Conservation (phyloP, 1,139 yeast species). For the Magnusiomyces paraingens region DNA sequence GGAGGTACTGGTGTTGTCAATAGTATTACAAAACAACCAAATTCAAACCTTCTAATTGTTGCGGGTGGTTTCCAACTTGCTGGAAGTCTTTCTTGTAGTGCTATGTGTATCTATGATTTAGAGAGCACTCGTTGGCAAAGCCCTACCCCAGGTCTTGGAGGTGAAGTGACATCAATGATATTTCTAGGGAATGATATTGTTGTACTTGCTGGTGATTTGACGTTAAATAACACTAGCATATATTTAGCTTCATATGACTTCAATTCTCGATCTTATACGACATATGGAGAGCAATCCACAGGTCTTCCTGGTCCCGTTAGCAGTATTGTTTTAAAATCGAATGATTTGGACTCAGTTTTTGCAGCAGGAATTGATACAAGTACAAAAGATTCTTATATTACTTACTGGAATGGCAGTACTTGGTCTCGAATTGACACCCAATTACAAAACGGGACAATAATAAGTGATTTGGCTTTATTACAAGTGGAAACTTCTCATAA, state of each 20-base stretch:
- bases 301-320: constrained; percentile 40
- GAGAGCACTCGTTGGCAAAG: constrained; percentile 50
- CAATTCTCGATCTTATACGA: constrained; percentile 27
- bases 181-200: constrained; percentile 47
- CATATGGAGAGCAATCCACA: constrained; percentile 20
- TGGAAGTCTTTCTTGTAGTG: constrained; percentile 53
- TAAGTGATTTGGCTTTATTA: constrained; percentile 33
- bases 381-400: background rate
- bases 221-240: constrained; percentile 36
- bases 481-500: constrained; percentile 31
- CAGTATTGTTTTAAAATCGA: constrained; percentile 46
- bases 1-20: constrained; percentile 41
- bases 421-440: constrained; percentile 35
- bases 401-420: constrained; percentile 27
- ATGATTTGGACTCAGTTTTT: constrained; percentile 45
- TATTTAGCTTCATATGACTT: constrained; percentile 51
- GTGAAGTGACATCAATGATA: constrained; percentile 49
- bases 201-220: constrained; percentile 58
- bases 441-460: constrained; percentile 29
- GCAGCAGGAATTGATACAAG: constrained; percentile 48
- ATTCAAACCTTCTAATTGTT: constrained; percentile 49
- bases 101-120: constrained; percentile 64
- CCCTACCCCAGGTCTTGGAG: constrained; percentile 42
- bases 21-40: constrained; percentile 48
- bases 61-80: constrained; percentile 71